Evolutionary conservation across 2,329 filamentous ascomycete genomes (phyloP).

Genomic region (Beauveria australis): DNA sequence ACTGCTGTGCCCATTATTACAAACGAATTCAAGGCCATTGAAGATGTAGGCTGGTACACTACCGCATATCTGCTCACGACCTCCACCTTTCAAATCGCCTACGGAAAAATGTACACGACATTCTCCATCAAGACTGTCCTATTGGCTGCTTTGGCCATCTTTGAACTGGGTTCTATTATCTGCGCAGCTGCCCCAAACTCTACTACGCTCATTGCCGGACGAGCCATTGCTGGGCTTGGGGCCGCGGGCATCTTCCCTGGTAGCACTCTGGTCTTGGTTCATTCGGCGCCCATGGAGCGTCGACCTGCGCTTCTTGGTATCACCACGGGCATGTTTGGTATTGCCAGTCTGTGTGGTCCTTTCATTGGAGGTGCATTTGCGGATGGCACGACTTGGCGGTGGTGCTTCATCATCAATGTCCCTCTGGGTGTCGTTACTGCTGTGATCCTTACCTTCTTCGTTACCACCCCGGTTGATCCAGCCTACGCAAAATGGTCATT

Average conservation of each 20-base stretch:
- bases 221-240: constrained; percentile 26
- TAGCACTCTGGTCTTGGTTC: constrained; percentile 36
- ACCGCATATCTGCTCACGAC: constrained; percentile 39
- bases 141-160: constrained; percentile 33
- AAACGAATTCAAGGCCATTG: constrained; percentile 10
- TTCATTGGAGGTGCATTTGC: constrained; percentile 42
- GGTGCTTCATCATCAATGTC: constrained; percentile 26
- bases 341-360: constrained; percentile 42
- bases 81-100: constrained; percentile 40
- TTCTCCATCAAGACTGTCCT: constrained; percentile 40
- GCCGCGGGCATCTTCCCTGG: constrained; percentile 43
- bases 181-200: constrained; percentile 37
- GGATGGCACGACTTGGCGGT: constrained; percentile 21
- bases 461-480: constrained; percentile 24
- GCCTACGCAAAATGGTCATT: constrained; percentile 30
- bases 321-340: constrained; percentile 47
- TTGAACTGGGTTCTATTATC: constrained; percentile 34
- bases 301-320: constrained; percentile 43
- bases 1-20: neutral
- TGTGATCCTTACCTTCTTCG: constrained; percentile 38
- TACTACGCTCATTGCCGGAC: constrained; percentile 38
- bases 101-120: constrained; percentile 40
- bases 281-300: constrained; percentile 42
- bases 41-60: constrained; percentile 38
- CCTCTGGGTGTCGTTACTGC: constrained; percentile 35